A percentile compares a stretch with the other conserved stretches of the same genome.
These are phyloP conservation scores for Curvularia sp. DNA, from an alignment of 2,329 filamentous ascomycete genomes.

Conservation along the genomic window DNA sequence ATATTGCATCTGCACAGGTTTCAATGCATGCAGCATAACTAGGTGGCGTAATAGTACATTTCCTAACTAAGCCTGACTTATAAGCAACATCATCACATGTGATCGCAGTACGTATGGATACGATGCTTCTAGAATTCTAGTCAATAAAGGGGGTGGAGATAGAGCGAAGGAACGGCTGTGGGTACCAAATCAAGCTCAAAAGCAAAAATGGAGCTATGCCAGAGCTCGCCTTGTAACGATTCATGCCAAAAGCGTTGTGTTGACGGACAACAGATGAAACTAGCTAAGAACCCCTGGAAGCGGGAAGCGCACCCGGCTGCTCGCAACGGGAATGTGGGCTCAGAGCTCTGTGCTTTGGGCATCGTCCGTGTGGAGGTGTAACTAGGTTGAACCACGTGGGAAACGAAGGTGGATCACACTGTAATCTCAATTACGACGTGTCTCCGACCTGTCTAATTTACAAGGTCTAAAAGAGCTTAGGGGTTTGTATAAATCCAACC, in stretches of 20 bases:
- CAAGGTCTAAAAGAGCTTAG: not conserved
- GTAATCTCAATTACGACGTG: not conserved
- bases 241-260: not conserved
- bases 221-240: not conserved
- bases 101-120: not conserved
- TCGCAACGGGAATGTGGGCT: not conserved
- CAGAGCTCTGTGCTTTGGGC: not conserved
- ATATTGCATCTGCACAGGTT: no score
- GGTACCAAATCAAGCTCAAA: not conserved
- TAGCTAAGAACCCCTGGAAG: not conserved
- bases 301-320: not conserved
- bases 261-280: conserved; percentile 1
- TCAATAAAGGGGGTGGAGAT: not conserved
- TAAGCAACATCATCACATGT: not conserved
- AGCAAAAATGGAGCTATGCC: not conserved
- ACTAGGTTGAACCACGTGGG: not conserved
- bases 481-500: not conserved
- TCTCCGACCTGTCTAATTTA: not conserved
- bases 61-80: not conserved
- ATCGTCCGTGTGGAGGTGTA: not conserved
- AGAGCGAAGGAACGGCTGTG: not conserved
- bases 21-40: not conserved
- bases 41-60: not conserved
- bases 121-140: not conserved
- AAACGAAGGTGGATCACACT: not conserved